Conservation (phyloP, 768 basidiomycete species). For the Tulasnella sp. region DNA sequence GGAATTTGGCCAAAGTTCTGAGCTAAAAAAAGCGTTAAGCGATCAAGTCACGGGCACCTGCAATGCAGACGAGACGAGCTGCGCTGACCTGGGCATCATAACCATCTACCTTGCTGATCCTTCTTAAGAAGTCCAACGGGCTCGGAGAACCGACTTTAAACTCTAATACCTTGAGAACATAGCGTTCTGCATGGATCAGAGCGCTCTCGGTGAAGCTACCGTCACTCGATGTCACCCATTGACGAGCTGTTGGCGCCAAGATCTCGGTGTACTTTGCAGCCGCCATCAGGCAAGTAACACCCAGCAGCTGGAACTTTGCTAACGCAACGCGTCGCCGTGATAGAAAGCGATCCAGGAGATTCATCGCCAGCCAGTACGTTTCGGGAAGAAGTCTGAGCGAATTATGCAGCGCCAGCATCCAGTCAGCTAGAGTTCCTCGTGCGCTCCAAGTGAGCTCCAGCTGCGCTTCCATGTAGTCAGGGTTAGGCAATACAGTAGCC, state of each 20-base stretch:
- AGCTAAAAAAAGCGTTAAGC: neutral
- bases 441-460: neutral
- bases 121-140: neutral
- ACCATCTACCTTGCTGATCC: neutral
- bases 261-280: neutral
- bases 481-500: neutral
- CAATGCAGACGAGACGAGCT: neutral
- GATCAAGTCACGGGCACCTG: neutral
- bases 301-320: neutral
- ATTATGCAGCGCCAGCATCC: neutral
- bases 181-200: neutral
- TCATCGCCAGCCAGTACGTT: neutral
- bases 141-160: neutral
- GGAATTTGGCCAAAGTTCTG: neutral
- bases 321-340: neutral
- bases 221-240: neutral
- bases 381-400: neutral
- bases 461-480: neutral
- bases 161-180: neutral
- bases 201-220: neutral
- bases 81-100: neutral
- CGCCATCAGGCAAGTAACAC: neutral
- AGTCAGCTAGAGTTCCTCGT: neutral
- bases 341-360: neutral
- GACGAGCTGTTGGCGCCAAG: neutral